Base-by-base conservation (phyloP, 1,139 yeast species). In the Suhomyces kunorum region DNA sequence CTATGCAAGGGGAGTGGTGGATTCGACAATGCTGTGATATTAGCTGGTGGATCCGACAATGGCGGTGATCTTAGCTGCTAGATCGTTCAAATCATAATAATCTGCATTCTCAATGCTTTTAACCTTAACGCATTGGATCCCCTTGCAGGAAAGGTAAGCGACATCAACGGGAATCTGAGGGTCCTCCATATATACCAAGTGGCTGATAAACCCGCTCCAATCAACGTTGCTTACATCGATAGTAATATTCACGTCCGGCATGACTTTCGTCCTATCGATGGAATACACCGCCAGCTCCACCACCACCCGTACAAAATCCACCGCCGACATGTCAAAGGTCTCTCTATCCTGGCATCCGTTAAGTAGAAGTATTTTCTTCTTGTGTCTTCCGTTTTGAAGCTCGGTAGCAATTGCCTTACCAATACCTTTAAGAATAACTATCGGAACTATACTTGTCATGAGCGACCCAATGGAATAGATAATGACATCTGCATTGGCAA, bases 391-490 rank as follows among this genome's bases (percentile, higher is more conserved):
- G 42, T 53, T 33, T 37, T 45, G 42, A 18, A 50, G 32, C 71
- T 74, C 63, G 12, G 47, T 54, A n/a, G 69, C 66, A 32, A 72
- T 69, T 1, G 86, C 80, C 32, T 70, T 72, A 0, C 90, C 94
- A 16, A 87, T 75, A 1, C 95, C 95, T 42, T 80, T 80, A 5
- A 87, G 64, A 8, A 87, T 76, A 4, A 88, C 65, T 0, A 88
- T 80, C 0, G 97, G 97, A 2, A 87, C 66, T 7, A 86, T 78
- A 43, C 95, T 86, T 0, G 97, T 89, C 83, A 87, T 85, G 32
- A 90, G 66, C 3, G 95, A 86, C 1, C 97, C 97, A 44, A 90
- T 85, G 1, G 95, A 86, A 55, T 82, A 88, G 0, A 90, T 69
- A 0, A 89, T 63, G 11, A 77, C 73, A 36, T 82, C 77, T 0